These are phyloP conservation scores for Exophiala sideris DNA, from an alignment of 2,329 filamentous ascomycete genomes.

Conservation along the genomic window DNA sequence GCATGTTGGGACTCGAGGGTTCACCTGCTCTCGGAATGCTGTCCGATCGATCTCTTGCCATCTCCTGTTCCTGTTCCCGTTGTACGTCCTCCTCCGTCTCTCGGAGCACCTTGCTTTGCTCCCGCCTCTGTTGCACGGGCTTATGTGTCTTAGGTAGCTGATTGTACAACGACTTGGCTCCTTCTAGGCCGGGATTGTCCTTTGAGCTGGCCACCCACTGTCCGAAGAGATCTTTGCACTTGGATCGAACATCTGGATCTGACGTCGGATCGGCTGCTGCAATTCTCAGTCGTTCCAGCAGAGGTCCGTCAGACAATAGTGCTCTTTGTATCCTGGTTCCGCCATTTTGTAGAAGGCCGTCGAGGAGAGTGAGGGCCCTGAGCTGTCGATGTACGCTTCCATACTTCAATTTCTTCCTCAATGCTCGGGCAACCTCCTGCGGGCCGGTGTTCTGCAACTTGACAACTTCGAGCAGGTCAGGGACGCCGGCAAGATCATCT, in stretches of 20 bases:
- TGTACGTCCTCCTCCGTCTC: constrained; percentile 71
- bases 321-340: constrained; percentile 79
- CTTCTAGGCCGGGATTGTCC: constrained; percentile 72
- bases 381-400: constrained; percentile 91
- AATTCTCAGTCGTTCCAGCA: constrained; percentile 85
- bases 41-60: constrained; percentile 17
- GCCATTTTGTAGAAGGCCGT: constrained; percentile 92
- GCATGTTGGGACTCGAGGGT: constrained; percentile 19
- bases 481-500: constrained; percentile 86
- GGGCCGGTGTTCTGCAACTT: constrained; percentile 84
- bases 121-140: constrained; percentile 61
- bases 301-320: constrained; percentile 77
- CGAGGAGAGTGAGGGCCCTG: constrained; percentile 80
- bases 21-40: constrained; percentile 14
- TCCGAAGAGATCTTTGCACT: constrained; percentile 81
- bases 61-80: constrained; percentile 47
- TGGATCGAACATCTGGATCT: constrained; percentile 79
- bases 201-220: constrained; percentile 82
- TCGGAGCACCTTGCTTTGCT: constrained; percentile 75
- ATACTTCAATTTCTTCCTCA: constrained; percentile 98
- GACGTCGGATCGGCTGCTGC: constrained; percentile 81
- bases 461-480: constrained; percentile 91
- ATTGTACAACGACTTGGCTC: constrained; percentile 74
- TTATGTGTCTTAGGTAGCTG: constrained; percentile 67
- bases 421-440: constrained; percentile 81